A percentile compares a stretch with the other conserved stretches of the same genome.
phyloP scores from a whole-genome alignment of 2,329 filamentous ascomycete species.

The Venturiaceae sp. region DNA sequence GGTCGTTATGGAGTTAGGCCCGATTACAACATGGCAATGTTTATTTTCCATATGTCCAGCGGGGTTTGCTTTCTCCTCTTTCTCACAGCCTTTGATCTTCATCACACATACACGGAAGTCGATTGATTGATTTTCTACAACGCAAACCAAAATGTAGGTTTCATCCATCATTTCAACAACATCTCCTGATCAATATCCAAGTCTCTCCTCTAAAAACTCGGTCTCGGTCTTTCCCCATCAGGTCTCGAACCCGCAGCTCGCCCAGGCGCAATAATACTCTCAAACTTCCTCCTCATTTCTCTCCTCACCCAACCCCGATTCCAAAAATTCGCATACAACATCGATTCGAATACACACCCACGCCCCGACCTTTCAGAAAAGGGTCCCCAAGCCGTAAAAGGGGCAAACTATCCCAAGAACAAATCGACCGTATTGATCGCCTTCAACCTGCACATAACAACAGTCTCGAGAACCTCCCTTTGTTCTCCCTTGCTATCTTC shows the following conservation, averaged over 20 bases:
- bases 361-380: neutral
- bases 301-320: neutral
- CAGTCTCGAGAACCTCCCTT: neutral
- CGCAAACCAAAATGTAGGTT: too few relatives aligned
- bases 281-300: neutral
- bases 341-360: neutral
- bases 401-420: neutral
- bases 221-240: neutral
- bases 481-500: neutral
- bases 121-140: too few relatives aligned
- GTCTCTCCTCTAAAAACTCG: neutral
- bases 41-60: too few relatives aligned
- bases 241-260: neutral
- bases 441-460: neutral
- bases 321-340: neutral
- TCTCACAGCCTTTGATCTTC: too few relatives aligned
- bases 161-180: too few relatives aligned
- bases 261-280: neutral
- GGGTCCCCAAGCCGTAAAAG: neutral
- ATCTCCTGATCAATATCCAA: neutral
- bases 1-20: too few relatives aligned
- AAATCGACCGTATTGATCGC: neutral
- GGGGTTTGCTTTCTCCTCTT: too few relatives aligned
- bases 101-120: too few relatives aligned
- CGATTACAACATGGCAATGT: too few relatives aligned